Conservation (phyloP, 1,284 basidiomycete species). For the Trametes sp. region DNA sequence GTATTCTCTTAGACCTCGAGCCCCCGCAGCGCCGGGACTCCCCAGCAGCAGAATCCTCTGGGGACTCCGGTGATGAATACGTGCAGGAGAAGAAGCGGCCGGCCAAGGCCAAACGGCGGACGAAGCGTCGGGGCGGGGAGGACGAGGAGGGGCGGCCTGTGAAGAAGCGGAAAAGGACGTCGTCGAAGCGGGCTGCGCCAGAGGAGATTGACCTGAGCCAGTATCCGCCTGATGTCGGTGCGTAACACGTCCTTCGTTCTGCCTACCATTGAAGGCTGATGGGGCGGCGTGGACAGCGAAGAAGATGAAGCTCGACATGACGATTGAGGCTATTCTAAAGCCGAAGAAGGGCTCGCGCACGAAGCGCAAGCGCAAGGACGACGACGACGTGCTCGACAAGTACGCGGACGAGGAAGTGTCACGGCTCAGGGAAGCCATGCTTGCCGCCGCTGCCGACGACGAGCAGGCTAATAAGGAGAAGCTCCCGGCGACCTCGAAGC, state of each 20-base stretch:
- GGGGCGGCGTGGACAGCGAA: slow-evolving; percentile 51
- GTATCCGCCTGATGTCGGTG: slow-evolving; percentile 77
- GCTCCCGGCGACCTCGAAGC: slow-evolving; percentile 87
- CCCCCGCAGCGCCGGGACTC: slow-evolving; percentile 43
- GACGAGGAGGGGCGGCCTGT: slow-evolving; percentile 41
- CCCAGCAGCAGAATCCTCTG: slow-evolving; percentile 52
- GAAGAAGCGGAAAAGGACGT: slow-evolving; percentile 52
- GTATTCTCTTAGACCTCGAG: slow-evolving; percentile 33
- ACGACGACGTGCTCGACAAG: slow-evolving; percentile 82
- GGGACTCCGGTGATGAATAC: slow-evolving; percentile 74
- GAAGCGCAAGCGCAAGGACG: slow-evolving; percentile 76
- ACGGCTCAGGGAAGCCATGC: slow-evolving; percentile 86
- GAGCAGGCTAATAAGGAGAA: slow-evolving; percentile 83
- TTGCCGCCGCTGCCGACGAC: slow-evolving; percentile 87
- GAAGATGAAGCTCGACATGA: slow-evolving; percentile 70
- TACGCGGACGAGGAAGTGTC: slow-evolving; percentile 94
- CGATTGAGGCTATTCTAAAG: slow-evolving; percentile 88
- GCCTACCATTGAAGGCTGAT: background rate
- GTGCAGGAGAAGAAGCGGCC: slow-evolving; percentile 61
- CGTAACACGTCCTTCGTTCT: slow-evolving; percentile 25
- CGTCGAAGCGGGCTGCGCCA: slow-evolving; percentile 46
- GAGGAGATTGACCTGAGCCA: slow-evolving; percentile 67
- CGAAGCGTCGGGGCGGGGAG: slow-evolving; percentile 47
- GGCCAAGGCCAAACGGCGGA: slow-evolving; percentile 56
- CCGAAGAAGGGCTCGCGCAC: slow-evolving; percentile 71